Evolutionary conservation across 441 rosid genomes (phyloP).

Genomic region (Gossypium davidsonii): DNA sequence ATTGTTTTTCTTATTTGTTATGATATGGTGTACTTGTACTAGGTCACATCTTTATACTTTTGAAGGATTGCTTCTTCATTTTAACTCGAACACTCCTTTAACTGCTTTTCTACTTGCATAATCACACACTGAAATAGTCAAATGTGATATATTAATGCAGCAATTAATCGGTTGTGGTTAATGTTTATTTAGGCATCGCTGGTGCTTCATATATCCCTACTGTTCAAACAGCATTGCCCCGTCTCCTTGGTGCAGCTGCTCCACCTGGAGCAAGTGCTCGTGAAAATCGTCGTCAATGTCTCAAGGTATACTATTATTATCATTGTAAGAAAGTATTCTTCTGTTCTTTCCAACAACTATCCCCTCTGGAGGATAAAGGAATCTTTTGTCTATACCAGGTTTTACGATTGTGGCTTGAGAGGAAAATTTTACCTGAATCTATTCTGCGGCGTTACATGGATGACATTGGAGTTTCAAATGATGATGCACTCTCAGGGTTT

Average conservation of each 20-base stretch:
- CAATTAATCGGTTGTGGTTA: conserved; percentile 8
- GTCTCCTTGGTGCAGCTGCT: conserved; percentile 91
- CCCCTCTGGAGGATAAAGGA: conserved; percentile 4
- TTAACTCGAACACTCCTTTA: conserved; percentile 3
- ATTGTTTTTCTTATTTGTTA: background rate
- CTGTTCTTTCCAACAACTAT: background rate
- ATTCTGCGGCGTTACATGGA: conserved; percentile 71
- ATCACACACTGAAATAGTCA: background rate
- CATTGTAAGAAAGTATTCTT: background rate
- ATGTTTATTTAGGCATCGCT: conserved; percentile 59
- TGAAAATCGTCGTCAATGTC: conserved; percentile 96
- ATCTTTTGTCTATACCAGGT: conserved; percentile 43
- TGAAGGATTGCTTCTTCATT: conserved; percentile 10
- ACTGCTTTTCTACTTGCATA: background rate
- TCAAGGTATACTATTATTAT: conserved; percentile 46
- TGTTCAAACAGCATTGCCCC: conserved; percentile 94
- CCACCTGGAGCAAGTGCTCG: conserved; percentile 80
- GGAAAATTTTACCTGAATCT: conserved; percentile 82
- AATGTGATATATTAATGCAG: background rate
- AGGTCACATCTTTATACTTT: background rate
- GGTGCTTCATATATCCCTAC: conserved; percentile 88
- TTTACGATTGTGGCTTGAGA: conserved; percentile 82
- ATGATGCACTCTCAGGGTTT: conserved; percentile 53
- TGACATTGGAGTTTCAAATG: conserved; percentile 78
- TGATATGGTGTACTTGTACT: background rate